Base-by-base conservation (phyloP, 2,329 filamentous ascomycete genomes). In the Madurella fahalii region DNA sequence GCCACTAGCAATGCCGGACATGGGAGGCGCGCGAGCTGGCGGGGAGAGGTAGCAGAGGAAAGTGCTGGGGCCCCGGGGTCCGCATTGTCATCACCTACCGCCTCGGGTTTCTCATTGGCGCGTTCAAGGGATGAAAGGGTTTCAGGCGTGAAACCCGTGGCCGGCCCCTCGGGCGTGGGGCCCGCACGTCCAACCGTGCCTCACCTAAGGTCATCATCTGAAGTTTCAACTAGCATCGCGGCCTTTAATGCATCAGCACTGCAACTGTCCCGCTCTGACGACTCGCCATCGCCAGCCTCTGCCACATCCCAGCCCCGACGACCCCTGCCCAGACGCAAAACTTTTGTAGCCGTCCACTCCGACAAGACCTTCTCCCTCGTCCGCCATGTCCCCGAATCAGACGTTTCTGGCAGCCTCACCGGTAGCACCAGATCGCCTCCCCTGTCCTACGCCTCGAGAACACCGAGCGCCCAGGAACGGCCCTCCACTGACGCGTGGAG, bases 311-410 rank as follows among this genome's bases (percentile, higher is more conserved):
- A 46, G 51, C 56, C 16, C 42, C 57, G 58, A 41, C 69, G 69
- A 32, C 65, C 73, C 49, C 58, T 62, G 46, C 70, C 34, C 34
- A 37, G 74, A 55, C 69, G 70, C 50, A 76, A 75, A 57, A 65
- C 76, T 50, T 52, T 45, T 31, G 75, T 84, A 55, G 74, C 73
- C 50, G 69, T 84, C 30, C 74, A 83, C 61, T 67, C 79, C 5
- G 78, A 84, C 67, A 82, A 82, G 68, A 84, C 81, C 4, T 84
- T 84, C 61, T 81, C 79, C 15, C 67, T 83, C 37, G 67, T 77
- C 25, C 65, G 71, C 30, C 70, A 68, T 42, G 57, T 59, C 41
- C 50, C 54, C 18, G 64, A 41, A 57, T 63, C 58, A 50, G 62
- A 53, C 39, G 54, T 45, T 54, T 64, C 56, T 41, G 52, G 25